These are phyloP conservation scores for Komagataella mondaviorum DNA, from an alignment of 805 yeast genomes.

Conservation along the genomic window DNA sequence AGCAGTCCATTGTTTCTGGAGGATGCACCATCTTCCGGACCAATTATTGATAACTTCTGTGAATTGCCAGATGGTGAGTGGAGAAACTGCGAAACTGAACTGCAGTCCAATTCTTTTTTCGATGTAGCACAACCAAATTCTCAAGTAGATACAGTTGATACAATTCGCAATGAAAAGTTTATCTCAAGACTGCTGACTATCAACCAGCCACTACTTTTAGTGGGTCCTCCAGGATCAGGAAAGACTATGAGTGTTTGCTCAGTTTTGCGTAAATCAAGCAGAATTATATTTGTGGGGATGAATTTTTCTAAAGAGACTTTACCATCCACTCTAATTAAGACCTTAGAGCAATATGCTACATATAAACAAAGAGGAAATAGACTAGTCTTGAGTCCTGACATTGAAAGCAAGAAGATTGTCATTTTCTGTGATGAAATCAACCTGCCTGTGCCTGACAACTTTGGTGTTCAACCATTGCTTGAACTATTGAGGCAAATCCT, in stretches of 20 bases:
- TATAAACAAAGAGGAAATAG: slow-evolving; percentile 43
- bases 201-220: slow-evolving; percentile 51
- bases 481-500: slow-evolving; percentile 63
- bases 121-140: slow-evolving; percentile 47
- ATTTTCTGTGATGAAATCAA: slow-evolving; percentile 89
- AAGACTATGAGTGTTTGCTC: slow-evolving; percentile 83
- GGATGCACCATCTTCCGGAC: background rate
- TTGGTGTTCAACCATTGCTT: slow-evolving; percentile 62
- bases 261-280: slow-evolving; percentile 44
- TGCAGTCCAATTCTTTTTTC: background rate
- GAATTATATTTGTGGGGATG: slow-evolving; percentile 48
- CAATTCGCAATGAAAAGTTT: slow-evolving; percentile 49
- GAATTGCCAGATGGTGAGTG: background rate
- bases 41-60: background rate
- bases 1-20: background rate
- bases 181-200: slow-evolving; percentile 42
- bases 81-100: background rate
- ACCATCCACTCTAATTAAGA: slow-evolving; percentile 42
- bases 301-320: slow-evolving; percentile 78
- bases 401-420: slow-evolving; percentile 57
- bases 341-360: slow-evolving; percentile 62
- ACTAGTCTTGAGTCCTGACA: slow-evolving; percentile 38
- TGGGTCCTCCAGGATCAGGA: slow-evolving; percentile 98
- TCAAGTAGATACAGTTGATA: slow-evolving; percentile 72
- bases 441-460: slow-evolving; percentile 58